phyloP scores from a whole-genome alignment of 2,329 filamentous ascomycete genomes.

The Penicillium oxalicum region DNA sequence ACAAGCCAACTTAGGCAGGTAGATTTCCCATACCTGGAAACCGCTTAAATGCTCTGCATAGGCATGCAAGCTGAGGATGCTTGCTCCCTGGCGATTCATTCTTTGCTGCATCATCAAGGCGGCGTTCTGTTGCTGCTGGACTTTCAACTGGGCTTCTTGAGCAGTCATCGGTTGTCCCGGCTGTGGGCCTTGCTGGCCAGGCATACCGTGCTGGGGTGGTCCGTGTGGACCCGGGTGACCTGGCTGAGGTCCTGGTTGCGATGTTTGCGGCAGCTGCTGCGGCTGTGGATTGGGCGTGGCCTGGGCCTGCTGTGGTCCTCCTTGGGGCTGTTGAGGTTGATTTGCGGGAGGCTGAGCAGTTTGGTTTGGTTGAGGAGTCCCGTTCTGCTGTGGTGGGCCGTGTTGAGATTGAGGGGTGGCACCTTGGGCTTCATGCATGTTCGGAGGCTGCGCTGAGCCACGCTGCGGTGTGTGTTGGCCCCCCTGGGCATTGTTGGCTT shows the following conservation, averaged over 20 bases:
- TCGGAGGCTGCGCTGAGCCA: constrained; percentile 37
- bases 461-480: constrained; percentile 36
- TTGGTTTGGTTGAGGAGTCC: constrained; percentile 34
- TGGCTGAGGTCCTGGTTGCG: constrained; percentile 26
- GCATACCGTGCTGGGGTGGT: constrained; percentile 26
- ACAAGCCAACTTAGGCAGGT: background rate
- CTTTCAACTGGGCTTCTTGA: constrained; percentile 38
- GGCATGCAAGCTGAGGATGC: constrained; percentile 49
- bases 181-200: constrained; percentile 34
- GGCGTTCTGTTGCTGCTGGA: constrained; percentile 36
- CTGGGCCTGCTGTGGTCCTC: constrained; percentile 30
- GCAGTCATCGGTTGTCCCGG: constrained; percentile 36
- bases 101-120: constrained; percentile 37
- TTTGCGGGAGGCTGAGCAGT: constrained; percentile 27
- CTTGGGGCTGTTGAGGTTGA: constrained; percentile 33
- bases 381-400: constrained; percentile 33
- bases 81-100: constrained; percentile 37
- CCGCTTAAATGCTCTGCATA: constrained; percentile 53
- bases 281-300: constrained; percentile 32
- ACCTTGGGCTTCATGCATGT: constrained; percentile 37
- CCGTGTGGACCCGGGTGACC: constrained; percentile 29
- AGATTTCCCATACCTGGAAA: constrained; percentile 49
- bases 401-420: constrained; percentile 42
- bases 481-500: constrained; percentile 18
- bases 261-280: constrained; percentile 35